Conservation (phyloP, 2,329 filamentous ascomycete species). For the Dothistroma pini region DNA sequence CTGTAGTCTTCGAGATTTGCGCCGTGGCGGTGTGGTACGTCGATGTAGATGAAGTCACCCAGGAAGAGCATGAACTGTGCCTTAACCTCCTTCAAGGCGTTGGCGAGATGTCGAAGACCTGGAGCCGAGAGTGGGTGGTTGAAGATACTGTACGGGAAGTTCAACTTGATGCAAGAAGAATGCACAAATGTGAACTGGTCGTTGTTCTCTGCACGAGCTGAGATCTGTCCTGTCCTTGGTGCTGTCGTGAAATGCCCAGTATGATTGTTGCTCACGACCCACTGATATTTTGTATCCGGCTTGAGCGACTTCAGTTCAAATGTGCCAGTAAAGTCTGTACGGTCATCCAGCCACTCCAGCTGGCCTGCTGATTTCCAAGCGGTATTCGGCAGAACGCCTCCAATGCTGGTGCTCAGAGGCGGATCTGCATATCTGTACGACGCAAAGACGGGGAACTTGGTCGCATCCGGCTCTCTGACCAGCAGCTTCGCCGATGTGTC, state of each 20-base stretch:
- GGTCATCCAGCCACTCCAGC: conserved; percentile 63
- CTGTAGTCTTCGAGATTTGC: conserved; percentile 71
- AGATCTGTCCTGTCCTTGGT: conserved; percentile 63
- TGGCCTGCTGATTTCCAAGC: conserved; percentile 65
- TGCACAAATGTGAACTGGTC: conserved; percentile 85
- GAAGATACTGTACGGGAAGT: conserved; percentile 84
- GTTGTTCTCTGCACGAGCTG: conserved; percentile 50
- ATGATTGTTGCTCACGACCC: conserved; percentile 81
- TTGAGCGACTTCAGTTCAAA: conserved; percentile 64
- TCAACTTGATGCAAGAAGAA: conserved; percentile 86
- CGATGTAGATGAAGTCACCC: conserved; percentile 85
- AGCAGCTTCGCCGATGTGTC: conserved; percentile 74
- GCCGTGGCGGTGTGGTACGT: conserved; percentile 79
- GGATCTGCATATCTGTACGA: conserved; percentile 51
- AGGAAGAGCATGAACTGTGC: conserved; percentile 71
- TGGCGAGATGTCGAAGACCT: conserved; percentile 72
- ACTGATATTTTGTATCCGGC: conserved; percentile 74
- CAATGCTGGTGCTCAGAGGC: conserved; percentile 14
- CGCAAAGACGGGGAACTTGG: conserved; percentile 70
- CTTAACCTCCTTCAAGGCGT: conserved; percentile 66
- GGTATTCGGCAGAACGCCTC: conserved; percentile 43
- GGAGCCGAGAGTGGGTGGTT: conserved; percentile 78
- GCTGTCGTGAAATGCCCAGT: conserved; percentile 77
- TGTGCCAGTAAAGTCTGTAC: conserved; percentile 77
- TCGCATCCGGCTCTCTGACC: conserved; percentile 74